A percentile compares a stretch with the other conserved stretches of the same genome.
Conservation (phyloP, 495 filamentous ascomycete species). For the Xylona heveae region DNA sequence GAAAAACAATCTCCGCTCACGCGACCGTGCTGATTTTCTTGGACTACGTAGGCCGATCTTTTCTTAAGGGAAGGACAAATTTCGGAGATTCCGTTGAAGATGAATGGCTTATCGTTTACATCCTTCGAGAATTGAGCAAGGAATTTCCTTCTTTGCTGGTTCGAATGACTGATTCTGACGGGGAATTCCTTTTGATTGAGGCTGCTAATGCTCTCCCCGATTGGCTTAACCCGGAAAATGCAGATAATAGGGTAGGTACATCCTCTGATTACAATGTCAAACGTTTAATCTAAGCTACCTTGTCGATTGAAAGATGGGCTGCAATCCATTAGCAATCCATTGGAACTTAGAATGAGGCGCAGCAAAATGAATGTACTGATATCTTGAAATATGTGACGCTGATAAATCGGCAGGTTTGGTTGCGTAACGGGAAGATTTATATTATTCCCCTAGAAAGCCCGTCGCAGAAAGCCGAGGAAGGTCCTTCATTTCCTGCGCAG, state of each 20-base stretch:
- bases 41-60: constrained; percentile 6
- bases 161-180: constrained; percentile 65
- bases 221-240: constrained; percentile 86
- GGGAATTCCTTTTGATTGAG: constrained; percentile 88
- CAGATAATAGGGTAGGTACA: constrained; percentile 45
- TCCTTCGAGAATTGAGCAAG: constrained; percentile 65
- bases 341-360: no score
- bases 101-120: constrained; percentile 88
- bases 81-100: constrained; percentile 91
- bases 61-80: constrained; percentile 49
- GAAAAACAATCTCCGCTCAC: not conserved
- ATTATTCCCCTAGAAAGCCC: constrained; percentile 5
- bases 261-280: not conserved
- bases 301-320: constrained; percentile 8
- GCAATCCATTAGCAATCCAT: no score
- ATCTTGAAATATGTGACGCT: no score
- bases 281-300: not conserved
- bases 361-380: no score
- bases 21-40: not conserved
- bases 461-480: not conserved
- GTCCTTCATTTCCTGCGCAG: not conserved
- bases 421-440: constrained; percentile 7
- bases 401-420: constrained; percentile 14
- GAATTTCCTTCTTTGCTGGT: constrained; percentile 60
- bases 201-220: constrained; percentile 70